phyloP scores from a whole-genome alignment of 352 stramenopile species.

The Phytophthora multivora region DNA sequence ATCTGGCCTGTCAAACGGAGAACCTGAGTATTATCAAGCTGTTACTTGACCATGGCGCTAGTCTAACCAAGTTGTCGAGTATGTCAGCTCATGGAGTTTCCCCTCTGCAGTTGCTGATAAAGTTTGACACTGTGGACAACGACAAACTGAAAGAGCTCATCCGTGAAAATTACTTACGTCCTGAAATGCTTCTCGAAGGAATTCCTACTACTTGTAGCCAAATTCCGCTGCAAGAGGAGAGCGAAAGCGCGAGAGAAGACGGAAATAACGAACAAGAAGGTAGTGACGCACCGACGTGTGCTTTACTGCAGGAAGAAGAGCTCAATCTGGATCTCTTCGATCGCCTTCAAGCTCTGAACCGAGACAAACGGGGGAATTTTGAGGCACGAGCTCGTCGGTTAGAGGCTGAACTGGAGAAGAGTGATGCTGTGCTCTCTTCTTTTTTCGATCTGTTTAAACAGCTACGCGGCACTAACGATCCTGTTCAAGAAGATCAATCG shows the following conservation, averaged over 20 bases:
- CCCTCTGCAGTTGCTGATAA: conserved; percentile 57
- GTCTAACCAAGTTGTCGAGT: conserved; percentile 56
- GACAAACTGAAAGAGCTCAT: conserved; percentile 54
- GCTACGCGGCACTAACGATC: not conserved
- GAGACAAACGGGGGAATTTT: conserved; percentile 9
- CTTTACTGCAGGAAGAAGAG: conserved; percentile 59
- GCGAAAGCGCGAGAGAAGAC: conserved; percentile 2
- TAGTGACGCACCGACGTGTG: conserved; percentile 35
- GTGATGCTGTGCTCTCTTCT: conserved; percentile 41
- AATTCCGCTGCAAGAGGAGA: not conserved
- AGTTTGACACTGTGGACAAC: conserved; percentile 52
- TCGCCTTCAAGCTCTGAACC: conserved; percentile 40
- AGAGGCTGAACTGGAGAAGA: conserved; percentile 51
- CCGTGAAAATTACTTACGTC: conserved; percentile 35
- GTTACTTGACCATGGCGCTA: conserved; percentile 56
- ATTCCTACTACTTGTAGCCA: conserved; percentile 4
- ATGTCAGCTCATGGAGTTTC: conserved; percentile 44
- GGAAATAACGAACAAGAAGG: conserved; percentile 20
- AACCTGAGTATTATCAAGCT: conserved; percentile 55
- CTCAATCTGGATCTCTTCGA: conserved; percentile 54
- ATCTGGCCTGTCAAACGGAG: conserved; percentile 64
- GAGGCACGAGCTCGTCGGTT: conserved; percentile 34
- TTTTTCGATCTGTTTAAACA: conserved; percentile 45
- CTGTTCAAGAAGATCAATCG: not conserved
- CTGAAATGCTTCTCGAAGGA: conserved; percentile 52